Evolutionary conservation across 2,329 filamentous ascomycete genomes (phyloP), one percentile per base, ranked within the genome.

Genomic region (Purpureocillium takamizusanense): DNA sequence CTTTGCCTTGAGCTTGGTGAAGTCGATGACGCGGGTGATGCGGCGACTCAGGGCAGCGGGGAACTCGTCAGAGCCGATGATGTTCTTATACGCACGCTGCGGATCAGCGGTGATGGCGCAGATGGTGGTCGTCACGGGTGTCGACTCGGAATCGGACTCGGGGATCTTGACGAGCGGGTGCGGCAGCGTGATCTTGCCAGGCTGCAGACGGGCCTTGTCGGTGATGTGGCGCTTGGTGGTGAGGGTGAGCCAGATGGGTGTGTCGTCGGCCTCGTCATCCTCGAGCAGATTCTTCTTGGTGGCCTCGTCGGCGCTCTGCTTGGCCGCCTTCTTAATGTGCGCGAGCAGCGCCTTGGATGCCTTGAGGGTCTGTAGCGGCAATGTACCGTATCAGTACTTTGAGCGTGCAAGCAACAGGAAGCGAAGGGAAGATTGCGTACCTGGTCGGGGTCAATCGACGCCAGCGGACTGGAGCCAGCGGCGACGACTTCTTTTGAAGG

Each of bases 11-110:
- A 98, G 71, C 63, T 97, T 94, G 52, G 74, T 73, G 48, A 89
- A 67, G 51, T 88, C 87, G 52, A 97, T 82, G 33, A 98, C 76
- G 47, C 80, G 75, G 37, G 78, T 81, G 54, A 90, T 80, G 50
- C 78, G 76, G 55, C 76, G 73, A 52, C 76, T 70, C 44, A 87
- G 71, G 34, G 72, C 70, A 41, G 70, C 66, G 25, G 83, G 83
- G 66, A 87, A 89, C 21, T 78, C 74, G 31, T 82, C 75, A 39
- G 82, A 77, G 37, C 78, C 81, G 46, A 95, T 74, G 33, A 94
- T 73, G 61, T 97, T 83, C 70, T 97, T 97, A 74, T 92, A 94
- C 39, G 78, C 75, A 47, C 88, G 79, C 71, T 95, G 88, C 17
- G 77, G 77, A 53, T 79, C 74, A 50, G 87, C 86, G 40, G 83